Percentiles rank a stretch among this genome's conserved stretches.
Conservation (phyloP, 2,329 filamentous ascomycete species). For the Penicillium sp. region DNA sequence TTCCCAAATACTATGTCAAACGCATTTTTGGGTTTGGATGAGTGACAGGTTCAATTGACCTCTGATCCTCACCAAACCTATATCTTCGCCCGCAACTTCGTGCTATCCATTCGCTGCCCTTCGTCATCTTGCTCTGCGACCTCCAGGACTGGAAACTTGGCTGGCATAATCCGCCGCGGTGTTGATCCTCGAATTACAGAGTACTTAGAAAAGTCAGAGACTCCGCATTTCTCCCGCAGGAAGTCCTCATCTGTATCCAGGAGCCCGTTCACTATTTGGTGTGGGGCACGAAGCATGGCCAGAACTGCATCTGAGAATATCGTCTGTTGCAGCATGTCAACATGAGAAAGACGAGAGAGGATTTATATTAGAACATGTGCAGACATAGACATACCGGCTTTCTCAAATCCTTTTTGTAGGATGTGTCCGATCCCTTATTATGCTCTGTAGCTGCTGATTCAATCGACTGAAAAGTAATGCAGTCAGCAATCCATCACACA, state of each 20-base stretch:
- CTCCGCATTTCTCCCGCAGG: slow-evolving; percentile 60
- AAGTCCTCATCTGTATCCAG: slow-evolving; percentile 80
- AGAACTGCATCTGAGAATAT: slow-evolving; percentile 80
- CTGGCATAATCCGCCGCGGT: slow-evolving; percentile 77
- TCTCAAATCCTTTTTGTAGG: slow-evolving; percentile 59
- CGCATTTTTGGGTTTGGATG: neutral
- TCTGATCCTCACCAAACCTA: slow-evolving; percentile 3
- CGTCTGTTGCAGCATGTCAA: slow-evolving; percentile 34
- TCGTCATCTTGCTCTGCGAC: slow-evolving; percentile 80
- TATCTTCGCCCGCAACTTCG: slow-evolving; percentile 33
- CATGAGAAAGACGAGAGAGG: neutral
- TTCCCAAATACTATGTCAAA: neutral
- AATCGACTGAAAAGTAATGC: slow-evolving; percentile 53
- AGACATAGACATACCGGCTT: slow-evolving; percentile 48
- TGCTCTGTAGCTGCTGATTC: slow-evolving; percentile 70
- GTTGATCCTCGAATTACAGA: slow-evolving; percentile 61
- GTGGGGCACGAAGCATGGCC: slow-evolving; percentile 63
- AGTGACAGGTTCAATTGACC: neutral
- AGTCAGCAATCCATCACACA: neutral
- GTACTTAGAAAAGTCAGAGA: slow-evolving; percentile 72
- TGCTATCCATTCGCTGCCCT: slow-evolving; percentile 68
- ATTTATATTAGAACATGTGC: neutral
- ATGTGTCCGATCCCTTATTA: slow-evolving; percentile 47
- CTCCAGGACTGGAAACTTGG: slow-evolving; percentile 63
- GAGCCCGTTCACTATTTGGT: slow-evolving; percentile 64